Evolutionary conservation across 176 grass and related monocot genomes (phyloP), one percentile per base, ranked within the genome.

Genomic region (Elymus sibiricus): DNA sequence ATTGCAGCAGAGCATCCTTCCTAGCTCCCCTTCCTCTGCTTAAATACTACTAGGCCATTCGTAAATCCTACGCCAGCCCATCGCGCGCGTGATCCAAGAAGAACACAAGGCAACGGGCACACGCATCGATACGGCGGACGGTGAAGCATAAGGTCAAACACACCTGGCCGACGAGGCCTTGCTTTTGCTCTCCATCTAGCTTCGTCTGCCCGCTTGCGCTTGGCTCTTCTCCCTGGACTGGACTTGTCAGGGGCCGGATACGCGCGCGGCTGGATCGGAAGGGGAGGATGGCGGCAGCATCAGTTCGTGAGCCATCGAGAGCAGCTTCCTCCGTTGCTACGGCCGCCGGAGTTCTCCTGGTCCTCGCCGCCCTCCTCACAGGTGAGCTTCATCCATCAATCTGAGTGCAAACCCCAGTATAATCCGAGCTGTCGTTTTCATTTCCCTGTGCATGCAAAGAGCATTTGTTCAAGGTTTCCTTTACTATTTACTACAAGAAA

Each of bases 361-460:
- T 69, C 35, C 26, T 83, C 37, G 27, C 27, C 39, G 10, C 71
- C 80, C 69, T 89, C 34, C 83, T 85, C 1, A 21, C 82, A 31
- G 66, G 87, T 88, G 53, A 43, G 80, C 38, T 83, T 9, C 2
- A 11, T 78, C 9, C 0, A 7, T 9, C 70, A 5, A 31, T 31
- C 46, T 67, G 9, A 34, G 17, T 10, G 56, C 19, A 31, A 15
- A 12, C 47, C 34, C 35, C 3, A 24, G 43, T n/a, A 15, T 39
- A 74, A 17, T 5, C 22, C 13, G 66, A n/a, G 40, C 39, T 7
- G 35, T 40, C 1, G 11, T 44, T 3, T 44, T 44, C 4, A 4
- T 44, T 44, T 44, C 12, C 42, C 3, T 44, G 42, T 12, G 42
- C 42, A 13, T 44, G 42, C 42, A 13, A 44, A 44, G 17, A 55